Evolutionary conservation across 2,329 filamentous ascomycete genomes (phyloP), one percentile per base, ranked within the genome.

Genomic region (Shiraia sp.): DNA sequence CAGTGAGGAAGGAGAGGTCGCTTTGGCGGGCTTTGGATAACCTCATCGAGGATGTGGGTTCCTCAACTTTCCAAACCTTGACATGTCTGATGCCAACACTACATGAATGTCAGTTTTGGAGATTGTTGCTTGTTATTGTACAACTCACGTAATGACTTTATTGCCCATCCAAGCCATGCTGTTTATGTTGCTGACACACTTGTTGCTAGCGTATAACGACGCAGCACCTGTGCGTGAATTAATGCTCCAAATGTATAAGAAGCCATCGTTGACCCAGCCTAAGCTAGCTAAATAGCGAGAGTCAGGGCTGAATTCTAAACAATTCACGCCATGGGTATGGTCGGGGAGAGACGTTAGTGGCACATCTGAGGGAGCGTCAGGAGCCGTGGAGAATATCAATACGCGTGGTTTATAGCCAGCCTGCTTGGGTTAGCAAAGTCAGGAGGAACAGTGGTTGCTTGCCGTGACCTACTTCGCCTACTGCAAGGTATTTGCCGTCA

Each of bases 331-430:
- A 68, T 89, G 95, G 1, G 83, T 86, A 70, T 99, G 93, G 63
- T 99, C 93, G 40, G 83, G 88, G 41, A 99, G 81, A 25, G 88
- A 89, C 2, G 90, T 88, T 6, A 96, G 76, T 2, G 93, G 93
- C 1, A 79, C 80, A 59, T 97, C 91, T 2, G 85, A 86, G 2
- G 88, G 87, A 25, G 79, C 79, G 60, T 95, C 90, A 57, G 87
- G 72, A 3, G 75, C 81, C 4, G 93, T 83, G 23, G 83, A 90
- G 71, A 96, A 99, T 40, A 99, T 85, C 42, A 97, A 77, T 15
- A 99, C 90, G 38, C 93, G 81, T 5, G 93, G 93, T 38, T 86
- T 88, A 69, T 97, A 96, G 15, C 93, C 93, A 3, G 91, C 95
- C 79, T 85, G 32, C 36, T 16, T 10, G 17, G 25, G 58, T 71